Conservation (phyloP, 345 rosid species). For the Euphorbia pulcherrima region DNA sequence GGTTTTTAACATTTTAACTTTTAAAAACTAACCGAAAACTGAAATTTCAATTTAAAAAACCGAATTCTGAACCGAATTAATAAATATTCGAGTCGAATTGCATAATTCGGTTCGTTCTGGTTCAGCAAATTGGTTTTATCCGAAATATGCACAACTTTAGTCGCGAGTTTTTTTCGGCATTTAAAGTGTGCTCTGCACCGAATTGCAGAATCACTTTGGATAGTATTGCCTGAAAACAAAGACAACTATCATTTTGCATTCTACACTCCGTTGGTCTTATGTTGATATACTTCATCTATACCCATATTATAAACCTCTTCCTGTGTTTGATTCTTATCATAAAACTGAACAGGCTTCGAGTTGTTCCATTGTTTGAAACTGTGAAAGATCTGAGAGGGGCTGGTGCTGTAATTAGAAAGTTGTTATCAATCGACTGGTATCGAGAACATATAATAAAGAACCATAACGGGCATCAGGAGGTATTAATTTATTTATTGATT, state of each 20-base stretch:
- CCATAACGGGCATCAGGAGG: conserved; percentile 94
- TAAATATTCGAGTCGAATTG: too few relatives aligned
- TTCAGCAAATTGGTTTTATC: too few relatives aligned
- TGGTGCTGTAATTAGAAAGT: conserved; percentile 74
- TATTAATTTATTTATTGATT: conserved; percentile 20
- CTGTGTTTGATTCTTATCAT: not conserved
- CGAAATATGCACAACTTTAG: too few relatives aligned
- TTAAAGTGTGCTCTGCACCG: not conserved
- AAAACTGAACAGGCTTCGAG: conserved; percentile 58
- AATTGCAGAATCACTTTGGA: too few relatives aligned
- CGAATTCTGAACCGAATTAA: too few relatives aligned
- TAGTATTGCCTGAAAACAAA: not conserved
- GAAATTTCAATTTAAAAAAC: too few relatives aligned
- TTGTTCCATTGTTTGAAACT: conserved; percentile 93
- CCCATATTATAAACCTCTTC: not conserved
- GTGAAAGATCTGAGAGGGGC: conserved; percentile 88
- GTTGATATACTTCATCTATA: not conserved
- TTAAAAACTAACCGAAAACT: too few relatives aligned
- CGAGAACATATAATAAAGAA: conserved; percentile 68
- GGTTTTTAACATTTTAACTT: too few relatives aligned
- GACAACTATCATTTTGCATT: not conserved
- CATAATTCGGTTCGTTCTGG: too few relatives aligned
- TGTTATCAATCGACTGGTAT: conserved; percentile 93
- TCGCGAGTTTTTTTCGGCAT: not conserved
- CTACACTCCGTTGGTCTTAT: not conserved